Percentiles rank a stretch among this genome's conserved stretches.
These are phyloP conservation scores for Leccinellum luteum DNA, from an alignment of 768 basidiomycete species.

Conservation along the genomic window DNA sequence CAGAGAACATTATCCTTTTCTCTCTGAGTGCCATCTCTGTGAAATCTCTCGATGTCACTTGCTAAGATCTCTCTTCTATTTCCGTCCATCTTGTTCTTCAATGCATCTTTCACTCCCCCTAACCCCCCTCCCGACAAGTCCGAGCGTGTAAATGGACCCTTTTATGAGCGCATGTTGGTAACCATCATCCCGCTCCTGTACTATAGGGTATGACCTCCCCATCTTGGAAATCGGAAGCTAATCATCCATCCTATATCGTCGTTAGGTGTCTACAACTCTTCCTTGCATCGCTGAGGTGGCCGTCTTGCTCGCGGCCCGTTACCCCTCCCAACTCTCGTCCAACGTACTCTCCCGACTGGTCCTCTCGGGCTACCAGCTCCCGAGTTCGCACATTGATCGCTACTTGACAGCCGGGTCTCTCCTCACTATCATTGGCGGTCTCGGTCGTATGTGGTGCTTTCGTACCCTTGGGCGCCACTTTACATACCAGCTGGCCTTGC, in stretches of 20 bases:
- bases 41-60: too few relatives aligned
- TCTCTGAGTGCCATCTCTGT: too few relatives aligned
- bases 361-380: background rate
- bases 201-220: background rate
- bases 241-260: background rate
- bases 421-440: background rate
- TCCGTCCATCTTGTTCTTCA: background rate
- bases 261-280: background rate
- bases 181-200: background rate
- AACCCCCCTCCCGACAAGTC: background rate
- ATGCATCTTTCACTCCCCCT: background rate
- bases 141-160: background rate
- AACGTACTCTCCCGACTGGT: background rate
- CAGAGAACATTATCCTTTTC: too few relatives aligned
- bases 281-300: background rate
- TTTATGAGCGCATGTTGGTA: background rate
- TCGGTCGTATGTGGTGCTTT: background rate
- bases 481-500: background rate
- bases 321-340: background rate
- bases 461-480: background rate
- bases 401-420: background rate
- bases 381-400: background rate
- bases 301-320: background rate
- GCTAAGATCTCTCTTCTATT: background rate
- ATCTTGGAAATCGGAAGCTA: background rate